phyloP scores from a whole-genome alignment of 2,329 filamentous ascomycete species.

The Fusarium sp. region DNA sequence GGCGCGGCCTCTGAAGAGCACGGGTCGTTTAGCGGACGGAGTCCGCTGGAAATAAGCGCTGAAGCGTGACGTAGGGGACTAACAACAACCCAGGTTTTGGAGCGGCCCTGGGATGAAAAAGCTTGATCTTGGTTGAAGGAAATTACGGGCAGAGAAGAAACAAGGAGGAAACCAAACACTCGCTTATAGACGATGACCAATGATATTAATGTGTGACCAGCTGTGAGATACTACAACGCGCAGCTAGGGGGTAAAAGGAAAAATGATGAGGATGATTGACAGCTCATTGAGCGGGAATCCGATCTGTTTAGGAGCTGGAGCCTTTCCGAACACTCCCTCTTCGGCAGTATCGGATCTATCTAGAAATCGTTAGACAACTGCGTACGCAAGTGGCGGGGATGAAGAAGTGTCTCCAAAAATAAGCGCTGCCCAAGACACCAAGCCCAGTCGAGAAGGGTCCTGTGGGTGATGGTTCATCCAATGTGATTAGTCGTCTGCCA shows the following conservation, averaged over 20 bases:
- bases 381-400: constrained; percentile 40
- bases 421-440: constrained; percentile 20
- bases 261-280: background rate
- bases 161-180: constrained; percentile 21
- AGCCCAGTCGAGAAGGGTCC: constrained; percentile 4
- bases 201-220: background rate
- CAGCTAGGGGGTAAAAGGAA: background rate
- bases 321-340: constrained; percentile 15
- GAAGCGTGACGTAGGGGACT: constrained; percentile 33
- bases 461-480: constrained; percentile 4
- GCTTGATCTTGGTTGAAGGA: constrained; percentile 21
- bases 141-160: constrained; percentile 1
- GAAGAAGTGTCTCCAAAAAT: constrained; percentile 31
- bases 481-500: constrained; percentile 31
- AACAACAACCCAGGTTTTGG: constrained; percentile 11
- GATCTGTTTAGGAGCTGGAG: constrained; percentile 18
- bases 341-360: constrained; percentile 37
- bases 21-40: constrained; percentile 21
- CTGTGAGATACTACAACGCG: background rate
- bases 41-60: constrained; percentile 15
- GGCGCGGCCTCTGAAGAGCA: constrained; percentile 11
- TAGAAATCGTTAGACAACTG: constrained; percentile 23
- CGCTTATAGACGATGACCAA: constrained; percentile 28
- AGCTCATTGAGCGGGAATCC: constrained; percentile 12
- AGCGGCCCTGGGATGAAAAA: constrained; percentile 10